A percentile compares a stretch with the other conserved stretches of the same genome.
Conservation (phyloP, 129 eudicot genomes). For the Pittosporum tobira region DNA sequence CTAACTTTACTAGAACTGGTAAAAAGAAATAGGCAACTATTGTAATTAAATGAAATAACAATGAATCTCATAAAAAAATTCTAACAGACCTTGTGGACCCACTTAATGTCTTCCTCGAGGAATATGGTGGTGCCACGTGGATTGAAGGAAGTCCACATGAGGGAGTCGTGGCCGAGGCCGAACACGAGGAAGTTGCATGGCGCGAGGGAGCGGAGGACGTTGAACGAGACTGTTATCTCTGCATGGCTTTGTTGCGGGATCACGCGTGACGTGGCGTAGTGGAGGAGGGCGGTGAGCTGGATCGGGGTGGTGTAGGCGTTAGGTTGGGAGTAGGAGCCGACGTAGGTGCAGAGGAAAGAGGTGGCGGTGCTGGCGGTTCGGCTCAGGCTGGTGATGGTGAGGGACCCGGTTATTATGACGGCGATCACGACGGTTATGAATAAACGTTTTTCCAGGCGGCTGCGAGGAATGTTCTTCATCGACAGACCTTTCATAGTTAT, state of each 20-base stretch:
- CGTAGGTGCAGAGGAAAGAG: constrained; percentile 26
- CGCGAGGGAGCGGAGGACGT: constrained; percentile 25
- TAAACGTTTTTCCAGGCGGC: constrained; percentile 26
- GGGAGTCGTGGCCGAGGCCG: constrained; percentile 49
- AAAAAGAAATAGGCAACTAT: no score
- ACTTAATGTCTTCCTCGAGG: constrained; percentile 37
- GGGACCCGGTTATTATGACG: constrained; percentile 35
- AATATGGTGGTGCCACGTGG: constrained; percentile 42
- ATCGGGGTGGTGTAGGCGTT: constrained; percentile 7
- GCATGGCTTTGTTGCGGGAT: constrained; percentile 40
- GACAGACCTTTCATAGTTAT: neutral
- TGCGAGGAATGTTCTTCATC: constrained; percentile 19
- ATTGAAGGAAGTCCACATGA: constrained; percentile 51
- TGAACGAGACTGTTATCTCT: constrained; percentile 33
- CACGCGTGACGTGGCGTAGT: constrained; percentile 62
- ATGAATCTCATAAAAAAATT: no score
- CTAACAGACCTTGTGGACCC: constrained; percentile 26
- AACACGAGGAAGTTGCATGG: constrained; percentile 52
- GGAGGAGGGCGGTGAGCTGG: constrained; percentile 40
- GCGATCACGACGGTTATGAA: constrained; percentile 24
- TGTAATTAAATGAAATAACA: no score
- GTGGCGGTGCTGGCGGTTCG: constrained; percentile 18
- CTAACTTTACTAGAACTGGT: no score
- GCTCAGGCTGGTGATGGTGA: constrained; percentile 28
- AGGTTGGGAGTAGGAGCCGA: constrained; percentile 4